These are phyloP conservation scores for Tolypocladium sp. DNA, from an alignment of 2,329 filamentous ascomycete species.

Conservation along the genomic window DNA sequence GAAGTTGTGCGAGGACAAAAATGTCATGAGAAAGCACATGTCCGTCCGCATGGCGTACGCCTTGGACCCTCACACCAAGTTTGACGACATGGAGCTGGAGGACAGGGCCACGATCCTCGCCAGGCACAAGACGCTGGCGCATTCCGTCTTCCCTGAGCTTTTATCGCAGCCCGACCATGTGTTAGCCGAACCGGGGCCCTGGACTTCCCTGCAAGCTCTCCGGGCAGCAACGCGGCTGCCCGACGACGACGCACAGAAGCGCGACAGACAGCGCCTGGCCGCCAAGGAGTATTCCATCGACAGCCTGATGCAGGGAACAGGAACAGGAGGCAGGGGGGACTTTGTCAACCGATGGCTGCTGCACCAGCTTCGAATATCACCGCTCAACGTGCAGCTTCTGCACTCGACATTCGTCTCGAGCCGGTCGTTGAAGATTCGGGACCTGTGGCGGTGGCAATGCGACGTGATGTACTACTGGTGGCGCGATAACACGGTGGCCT, in stretches of 20 bases:
- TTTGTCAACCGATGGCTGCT: conserved; percentile 44
- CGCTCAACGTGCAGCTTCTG: conserved; percentile 34
- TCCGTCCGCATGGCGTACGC: conserved; percentile 28
- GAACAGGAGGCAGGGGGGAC: conserved; percentile 29
- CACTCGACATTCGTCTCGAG: conserved; percentile 22
- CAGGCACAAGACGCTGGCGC: conserved; percentile 20
- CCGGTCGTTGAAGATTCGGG: conserved; percentile 20
- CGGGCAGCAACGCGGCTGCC: conserved; percentile 27
- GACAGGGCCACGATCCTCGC: conserved; percentile 14
- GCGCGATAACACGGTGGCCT: conserved; percentile 15
- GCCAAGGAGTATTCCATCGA: conserved; percentile 41
- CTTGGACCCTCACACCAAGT: conserved; percentile 24
- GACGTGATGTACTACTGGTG: conserved; percentile 30
- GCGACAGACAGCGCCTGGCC: conserved; percentile 26
- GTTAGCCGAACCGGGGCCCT: conserved; percentile 23
- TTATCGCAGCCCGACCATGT: conserved; percentile 40
- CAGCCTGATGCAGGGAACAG: conserved; percentile 26
- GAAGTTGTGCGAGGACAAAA: conserved; percentile 28
- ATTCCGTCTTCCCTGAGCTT: conserved; percentile 33
- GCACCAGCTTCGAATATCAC: conserved; percentile 37
- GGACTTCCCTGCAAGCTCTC: conserved; percentile 32
- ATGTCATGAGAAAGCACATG: conserved; percentile 32
- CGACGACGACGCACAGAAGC: conserved; percentile 21
- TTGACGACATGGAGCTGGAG: conserved; percentile 33
- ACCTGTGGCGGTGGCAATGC: conserved; percentile 24